Percentiles rank a stretch among this genome's conserved stretches.
Conservation (phyloP, 805 yeast genomes). For the Groenewaldozyma tartarivorans region DNA sequence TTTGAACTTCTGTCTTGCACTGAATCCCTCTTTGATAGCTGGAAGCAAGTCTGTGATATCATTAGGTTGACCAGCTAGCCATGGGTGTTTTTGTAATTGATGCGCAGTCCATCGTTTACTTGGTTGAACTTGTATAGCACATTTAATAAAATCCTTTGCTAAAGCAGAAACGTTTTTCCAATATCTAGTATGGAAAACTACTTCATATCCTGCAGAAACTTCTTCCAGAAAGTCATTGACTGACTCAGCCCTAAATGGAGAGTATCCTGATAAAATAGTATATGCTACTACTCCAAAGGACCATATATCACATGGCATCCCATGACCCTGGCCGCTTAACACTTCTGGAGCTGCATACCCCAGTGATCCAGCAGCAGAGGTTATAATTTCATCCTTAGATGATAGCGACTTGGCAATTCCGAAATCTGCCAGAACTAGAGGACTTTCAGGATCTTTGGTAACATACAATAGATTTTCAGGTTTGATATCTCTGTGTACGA, state of each 20-base stretch:
- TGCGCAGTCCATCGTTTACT: constrained; percentile 57
- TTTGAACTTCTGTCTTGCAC: constrained; percentile 73
- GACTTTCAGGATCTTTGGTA: constrained; percentile 49
- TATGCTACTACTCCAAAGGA: constrained; percentile 88
- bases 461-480: constrained; percentile 86
- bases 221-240: constrained; percentile 75
- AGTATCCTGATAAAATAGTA: constrained; percentile 82
- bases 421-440: constrained; percentile 84
- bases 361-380: constrained; percentile 78
- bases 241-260: constrained; percentile 82
- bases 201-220: constrained; percentile 61
- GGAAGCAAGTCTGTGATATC: constrained; percentile 65
- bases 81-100: constrained; percentile 57
- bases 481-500: constrained; percentile 89
- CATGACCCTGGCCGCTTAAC: constrained; percentile 57
- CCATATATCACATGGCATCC: constrained; percentile 95
- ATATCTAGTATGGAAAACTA: constrained; percentile 77
- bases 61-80: constrained; percentile 47
- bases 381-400: constrained; percentile 49
- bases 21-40: constrained; percentile 66
- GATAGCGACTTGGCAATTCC: constrained; percentile 82
- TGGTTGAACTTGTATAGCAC: constrained; percentile 62
- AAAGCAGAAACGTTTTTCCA: constrained; percentile 75
- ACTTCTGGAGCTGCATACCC: constrained; percentile 98
- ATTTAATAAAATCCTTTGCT: constrained; percentile 69